Evolutionary conservation across 192 early-diverging fungal species (phyloP), one percentile per base, ranked within the genome.

Genomic region (Dissophora globulifera): DNA sequence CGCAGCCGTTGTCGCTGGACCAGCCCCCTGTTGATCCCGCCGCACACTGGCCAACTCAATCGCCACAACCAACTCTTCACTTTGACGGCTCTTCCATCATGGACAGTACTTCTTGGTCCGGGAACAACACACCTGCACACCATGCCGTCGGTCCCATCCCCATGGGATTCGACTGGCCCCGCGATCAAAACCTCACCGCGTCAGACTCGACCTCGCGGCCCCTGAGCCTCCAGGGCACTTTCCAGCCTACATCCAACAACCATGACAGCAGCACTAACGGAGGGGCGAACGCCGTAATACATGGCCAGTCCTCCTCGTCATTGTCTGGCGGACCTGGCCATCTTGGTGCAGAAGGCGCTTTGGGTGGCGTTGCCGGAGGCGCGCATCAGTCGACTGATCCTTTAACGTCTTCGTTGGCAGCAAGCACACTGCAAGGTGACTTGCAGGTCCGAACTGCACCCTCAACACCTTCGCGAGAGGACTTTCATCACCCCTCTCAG

Each of bases 81-180:
- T 27, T 51, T 20, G 31, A 48, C 55, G 58, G 22, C 48, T 33
- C 53, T 2, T 35, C 54, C 60, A 60, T 75, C 62, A 75, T 75
- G 70, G 70, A 75, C 27, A 41, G 62, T 50, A 48, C 70, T 19
- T 27, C 70, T 46, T 75, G 70, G 70, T 43, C 70, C 50, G 60
- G 61, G 26, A 75, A 48, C 50, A 54, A 30, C 48, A 26, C 70
- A 12, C 16, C 52, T 10, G 62, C 70, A 17, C 70, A 71, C 9
- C 67, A 63, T 19, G 33, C 60, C 15, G 61, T 74, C 31, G 69
- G 69, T 13, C 69, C 69, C 3, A 62, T 71, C 25, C 60, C 69
- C 12, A 65, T 65, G 62, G 62, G 62, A 15, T 75, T 75, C 60
- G 70, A 75, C 3, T 75, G 70, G 70, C 32, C 69, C 27, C 62